Conservation (phyloP, 495 filamentous ascomycete genomes). For the Cercophora scortea region DNA sequence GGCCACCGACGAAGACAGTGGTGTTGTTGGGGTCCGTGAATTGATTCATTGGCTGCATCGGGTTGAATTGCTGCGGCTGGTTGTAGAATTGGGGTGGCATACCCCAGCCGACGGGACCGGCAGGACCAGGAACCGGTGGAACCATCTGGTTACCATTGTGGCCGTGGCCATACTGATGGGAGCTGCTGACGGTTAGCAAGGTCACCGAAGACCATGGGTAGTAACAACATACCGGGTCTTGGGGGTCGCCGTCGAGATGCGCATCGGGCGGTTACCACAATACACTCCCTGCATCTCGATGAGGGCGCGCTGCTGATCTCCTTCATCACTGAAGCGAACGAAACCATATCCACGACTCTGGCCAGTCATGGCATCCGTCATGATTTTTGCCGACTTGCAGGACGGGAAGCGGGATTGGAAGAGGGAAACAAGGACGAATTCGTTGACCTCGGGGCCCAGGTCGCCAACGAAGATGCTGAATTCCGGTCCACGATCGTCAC, state of each 20-base stretch:
- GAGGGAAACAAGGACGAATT: conserved; percentile 92
- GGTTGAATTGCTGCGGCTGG: conserved; percentile 32
- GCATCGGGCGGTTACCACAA: conserved; percentile 98
- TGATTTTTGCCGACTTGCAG: conserved; percentile 99
- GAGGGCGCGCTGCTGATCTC: conserved; percentile 89
- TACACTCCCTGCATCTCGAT: conserved; percentile 99
- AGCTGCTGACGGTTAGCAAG: conserved; percentile 15
- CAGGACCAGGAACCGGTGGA: conserved; percentile 23
- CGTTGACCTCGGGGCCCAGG: conserved; percentile 95
- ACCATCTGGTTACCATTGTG: conserved; percentile 29
- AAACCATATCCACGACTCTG: conserved; percentile 98
- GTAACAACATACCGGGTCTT: conserved; percentile 54
- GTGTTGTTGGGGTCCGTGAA: conserved; percentile 99
- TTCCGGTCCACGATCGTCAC: conserved; percentile 93
- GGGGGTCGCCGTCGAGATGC: conserved; percentile 94
- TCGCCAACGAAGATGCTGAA: conserved; percentile 97
- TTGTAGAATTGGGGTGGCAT: conserved; percentile 25
- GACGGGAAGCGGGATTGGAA: conserved; percentile 95
- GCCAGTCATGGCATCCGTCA: conserved; percentile 97
- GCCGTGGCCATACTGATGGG: conserved; percentile 31
- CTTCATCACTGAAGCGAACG: conserved; percentile 90
- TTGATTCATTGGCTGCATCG: conserved; percentile 92
- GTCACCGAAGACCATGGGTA: neutral
- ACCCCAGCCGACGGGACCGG: conserved; percentile 30
- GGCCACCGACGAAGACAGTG: conserved; percentile 95